These are phyloP conservation scores for Corymbia citriodora DNA, from an alignment of 441 rosid genomes.

Conservation along the genomic window DNA sequence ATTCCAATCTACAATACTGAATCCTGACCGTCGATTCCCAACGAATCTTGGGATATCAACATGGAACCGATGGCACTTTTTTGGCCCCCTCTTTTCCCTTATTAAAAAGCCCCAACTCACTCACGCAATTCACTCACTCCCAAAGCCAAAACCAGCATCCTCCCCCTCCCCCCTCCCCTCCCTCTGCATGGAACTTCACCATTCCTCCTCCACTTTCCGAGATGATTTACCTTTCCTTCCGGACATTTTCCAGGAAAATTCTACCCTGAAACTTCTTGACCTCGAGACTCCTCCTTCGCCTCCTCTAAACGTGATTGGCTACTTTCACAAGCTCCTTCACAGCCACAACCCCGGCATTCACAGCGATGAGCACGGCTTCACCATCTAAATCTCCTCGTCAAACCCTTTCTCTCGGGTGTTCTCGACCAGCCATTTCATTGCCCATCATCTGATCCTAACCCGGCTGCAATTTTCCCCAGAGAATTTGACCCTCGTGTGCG, in stretches of 20 bases:
- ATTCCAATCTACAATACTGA: no score
- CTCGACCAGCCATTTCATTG: not conserved
- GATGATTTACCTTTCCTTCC: slow-evolving; percentile 38
- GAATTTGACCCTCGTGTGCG: not conserved
- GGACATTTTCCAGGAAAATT: slow-evolving; percentile 14
- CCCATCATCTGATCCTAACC: not conserved
- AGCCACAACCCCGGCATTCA: not conserved
- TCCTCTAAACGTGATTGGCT: not conserved
- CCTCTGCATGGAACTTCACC: slow-evolving; percentile 35
- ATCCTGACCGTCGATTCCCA: no score
- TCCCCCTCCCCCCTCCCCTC: rapidly evolving
- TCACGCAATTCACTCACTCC: no score
- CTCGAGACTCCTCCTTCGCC: not conserved
- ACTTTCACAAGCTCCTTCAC: slow-evolving; percentile 2
- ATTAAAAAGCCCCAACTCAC: no score
- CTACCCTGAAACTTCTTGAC: slow-evolving; percentile 6
- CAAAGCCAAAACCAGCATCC: no score
- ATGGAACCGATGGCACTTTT: no score
- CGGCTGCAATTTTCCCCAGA: not conserved
- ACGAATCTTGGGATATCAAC: no score
- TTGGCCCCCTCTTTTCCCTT: no score
- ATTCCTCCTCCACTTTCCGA: slow-evolving; percentile 3
- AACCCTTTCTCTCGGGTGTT: not conserved
- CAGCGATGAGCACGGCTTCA: not conserved
- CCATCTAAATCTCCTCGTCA: not conserved